A percentile compares a stretch with the other conserved stretches of the same genome.
Evolutionary conservation across 345 rosid species (phyloP).

Genomic region (Lumnitzera littorea): DNA sequence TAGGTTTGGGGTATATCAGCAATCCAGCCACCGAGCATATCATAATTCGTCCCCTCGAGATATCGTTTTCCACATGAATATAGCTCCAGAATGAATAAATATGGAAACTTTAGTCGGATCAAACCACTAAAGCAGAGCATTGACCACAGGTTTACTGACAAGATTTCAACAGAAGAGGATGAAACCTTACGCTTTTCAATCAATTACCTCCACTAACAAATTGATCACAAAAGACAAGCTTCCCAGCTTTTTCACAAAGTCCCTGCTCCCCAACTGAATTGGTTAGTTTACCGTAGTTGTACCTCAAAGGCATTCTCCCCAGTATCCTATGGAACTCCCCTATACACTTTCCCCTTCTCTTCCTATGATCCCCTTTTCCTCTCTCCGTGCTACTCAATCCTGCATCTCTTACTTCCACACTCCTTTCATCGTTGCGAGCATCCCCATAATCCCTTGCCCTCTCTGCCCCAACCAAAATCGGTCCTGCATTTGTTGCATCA

Average conservation of each 20-base stretch:
- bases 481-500: slow-evolving; percentile 11
- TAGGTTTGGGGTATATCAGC: no score
- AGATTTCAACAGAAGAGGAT: slow-evolving; percentile 14
- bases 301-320: slow-evolving; percentile 21
- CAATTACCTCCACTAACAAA: neutral
- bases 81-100: slow-evolving; percentile 79
- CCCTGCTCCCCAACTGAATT: slow-evolving; percentile 18
- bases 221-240: slow-evolving; percentile 15
- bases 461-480: slow-evolving; percentile 16
- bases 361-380: slow-evolving; percentile 16
- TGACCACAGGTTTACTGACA: slow-evolving; percentile 85
- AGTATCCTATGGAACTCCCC: slow-evolving; percentile 12
- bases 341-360: slow-evolving; percentile 14
- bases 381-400: slow-evolving; percentile 10
- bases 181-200: no score
- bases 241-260: slow-evolving; percentile 14
- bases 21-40: slow-evolving; percentile 1
- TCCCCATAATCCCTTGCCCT: slow-evolving; percentile 18
- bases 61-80: slow-evolving; percentile 86
- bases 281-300: slow-evolving; percentile 11
- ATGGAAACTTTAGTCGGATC: slow-evolving; percentile 94
- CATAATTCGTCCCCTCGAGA: slow-evolving; percentile 81
- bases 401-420: slow-evolving; percentile 11
- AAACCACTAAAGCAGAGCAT: slow-evolving; percentile 77
- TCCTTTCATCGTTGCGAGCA: slow-evolving; percentile 10